Evolutionary conservation across 768 basidiomycete genomes (phyloP), one percentile per base, ranked within the genome.

Genomic region (Leccinum incarnatum): DNA sequence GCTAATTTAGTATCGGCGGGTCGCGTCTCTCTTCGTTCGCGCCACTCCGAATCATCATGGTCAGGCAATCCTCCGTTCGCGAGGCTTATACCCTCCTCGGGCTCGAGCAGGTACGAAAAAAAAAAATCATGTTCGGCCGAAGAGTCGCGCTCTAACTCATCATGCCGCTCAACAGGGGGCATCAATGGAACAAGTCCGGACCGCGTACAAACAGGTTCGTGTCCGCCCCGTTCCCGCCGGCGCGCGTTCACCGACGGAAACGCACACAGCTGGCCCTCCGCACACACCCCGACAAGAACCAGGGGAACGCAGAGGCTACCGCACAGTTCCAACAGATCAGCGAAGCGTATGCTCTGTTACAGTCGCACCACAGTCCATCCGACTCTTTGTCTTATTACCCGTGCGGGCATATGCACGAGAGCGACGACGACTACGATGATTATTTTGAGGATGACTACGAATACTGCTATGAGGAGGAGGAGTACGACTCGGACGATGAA

Each of bases 271-370:
- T 85, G 54, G 88, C 88, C 5, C 75, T 89, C 23, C 78, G 78
- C 19, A 87, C 83, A 0, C 90, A 91, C 73, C 89, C 90, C 8
- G 89, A 90, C 74, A 91, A 90, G 75, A 90, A 90, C 58, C 84
- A 79, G 0, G 80, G 79, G 45, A 83, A 90, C 62, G 79, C 78
- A 42, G 76, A 79, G 62, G 89, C 88, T 49, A 90, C 89, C 40
- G 78, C 77, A 3, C 77, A 86, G 67, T 91, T 92, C 66, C 89
- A 91, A 72, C 74, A 76, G 53, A 69, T 93, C 48, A 80, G 86
- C 58, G 86, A 83, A 57, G 89, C 89, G 5, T 93, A 89, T 73
- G 78, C 80, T 49, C 68, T 81, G 30, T 76, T 91, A 27, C 70
- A 82, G 55, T 81, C 81, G 60, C 80, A 88, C 64, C 80, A 84